phyloP scores from a whole-genome alignment of 352 stramenopile genomes.

The Globisporangium irregulare region DNA sequence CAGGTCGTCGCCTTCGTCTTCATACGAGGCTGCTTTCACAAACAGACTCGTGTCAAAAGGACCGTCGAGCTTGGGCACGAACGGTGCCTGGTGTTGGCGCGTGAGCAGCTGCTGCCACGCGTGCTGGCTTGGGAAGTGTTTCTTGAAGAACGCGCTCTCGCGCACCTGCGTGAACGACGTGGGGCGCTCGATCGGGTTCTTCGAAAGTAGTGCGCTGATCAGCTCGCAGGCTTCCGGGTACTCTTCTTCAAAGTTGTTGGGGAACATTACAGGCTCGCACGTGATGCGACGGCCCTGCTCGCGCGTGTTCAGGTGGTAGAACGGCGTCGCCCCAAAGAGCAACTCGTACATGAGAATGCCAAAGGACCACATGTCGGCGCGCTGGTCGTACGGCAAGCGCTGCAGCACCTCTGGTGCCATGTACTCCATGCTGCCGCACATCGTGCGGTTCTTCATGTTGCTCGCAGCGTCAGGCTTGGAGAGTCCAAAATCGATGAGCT shows the following conservation, averaged over 20 bases:
- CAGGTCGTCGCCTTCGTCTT: conserved; percentile 37
- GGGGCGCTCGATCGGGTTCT: conserved; percentile 41
- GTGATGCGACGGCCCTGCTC: conserved; percentile 75
- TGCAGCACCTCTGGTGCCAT: conserved; percentile 72
- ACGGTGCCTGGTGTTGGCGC: conserved; percentile 41
- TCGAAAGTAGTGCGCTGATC: conserved; percentile 45
- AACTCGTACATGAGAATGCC: conserved; percentile 78
- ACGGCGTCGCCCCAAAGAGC: conserved; percentile 64
- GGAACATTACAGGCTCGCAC: conserved; percentile 50
- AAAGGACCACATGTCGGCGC: conserved; percentile 71
- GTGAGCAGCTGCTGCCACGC: conserved; percentile 47
- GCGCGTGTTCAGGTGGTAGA: conserved; percentile 82
- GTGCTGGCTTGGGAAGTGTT: conserved; percentile 36
- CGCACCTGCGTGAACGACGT: conserved; percentile 43
- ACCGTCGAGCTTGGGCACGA: conserved; percentile 55
- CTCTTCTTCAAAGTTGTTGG: conserved; percentile 41
- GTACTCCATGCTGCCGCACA: conserved; percentile 78
- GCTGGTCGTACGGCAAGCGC: conserved; percentile 53
- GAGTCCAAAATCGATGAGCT: conserved; percentile 72
- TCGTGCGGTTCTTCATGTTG: conserved; percentile 44
- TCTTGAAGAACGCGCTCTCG: conserved; percentile 43
- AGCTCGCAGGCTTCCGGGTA: conserved; percentile 38
- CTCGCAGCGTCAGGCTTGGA: conserved; percentile 46
- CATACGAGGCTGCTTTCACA: conserved; percentile 38
- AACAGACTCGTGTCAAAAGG: conserved; percentile 71